Conservation (phyloP, 1,284 basidiomycete species). For the Tilletia horrida region DNA sequence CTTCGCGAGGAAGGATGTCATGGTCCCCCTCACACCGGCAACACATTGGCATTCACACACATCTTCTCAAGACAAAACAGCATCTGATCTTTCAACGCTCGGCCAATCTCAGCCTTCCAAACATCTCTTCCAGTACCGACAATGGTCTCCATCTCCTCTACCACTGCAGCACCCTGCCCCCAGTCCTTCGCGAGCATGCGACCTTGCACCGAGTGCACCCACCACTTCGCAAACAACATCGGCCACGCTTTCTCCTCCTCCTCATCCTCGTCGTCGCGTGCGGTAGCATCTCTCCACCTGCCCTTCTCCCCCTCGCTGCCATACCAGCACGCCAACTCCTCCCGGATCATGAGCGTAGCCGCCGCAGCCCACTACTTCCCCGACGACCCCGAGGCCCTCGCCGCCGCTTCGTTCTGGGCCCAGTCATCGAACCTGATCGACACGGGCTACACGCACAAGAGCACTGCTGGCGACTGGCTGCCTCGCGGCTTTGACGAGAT, state of each 20-base stretch:
- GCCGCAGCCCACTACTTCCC: neutral
- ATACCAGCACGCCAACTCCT: constrained; percentile 8
- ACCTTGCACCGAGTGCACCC: constrained; percentile 13
- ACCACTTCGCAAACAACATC: neutral
- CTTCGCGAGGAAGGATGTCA: too few species aligned
- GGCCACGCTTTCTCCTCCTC: neutral
- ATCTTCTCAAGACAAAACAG: too few species aligned
- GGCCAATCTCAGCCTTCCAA: too few species aligned
- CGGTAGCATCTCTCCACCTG: neutral
- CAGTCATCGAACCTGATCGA: neutral
- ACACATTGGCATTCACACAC: too few species aligned
- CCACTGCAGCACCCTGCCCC: constrained; percentile 5
- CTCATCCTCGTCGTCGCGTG: neutral
- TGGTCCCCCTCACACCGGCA: too few species aligned
- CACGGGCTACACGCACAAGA: neutral
- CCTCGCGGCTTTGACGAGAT: neutral
- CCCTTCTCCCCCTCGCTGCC: neutral
- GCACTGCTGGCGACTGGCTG: neutral
- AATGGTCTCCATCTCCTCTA: constrained; percentile 9
- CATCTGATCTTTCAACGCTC: too few species aligned
- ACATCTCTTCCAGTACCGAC: neutral
- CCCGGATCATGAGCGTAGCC: neutral
- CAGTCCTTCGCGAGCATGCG: neutral
- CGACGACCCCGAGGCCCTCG: neutral
- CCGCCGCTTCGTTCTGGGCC: neutral